Evolutionary conservation across 306 rosid species (phyloP), one percentile per base, ranked within the genome.

Genomic region (Acmispon strigosus): DNA sequence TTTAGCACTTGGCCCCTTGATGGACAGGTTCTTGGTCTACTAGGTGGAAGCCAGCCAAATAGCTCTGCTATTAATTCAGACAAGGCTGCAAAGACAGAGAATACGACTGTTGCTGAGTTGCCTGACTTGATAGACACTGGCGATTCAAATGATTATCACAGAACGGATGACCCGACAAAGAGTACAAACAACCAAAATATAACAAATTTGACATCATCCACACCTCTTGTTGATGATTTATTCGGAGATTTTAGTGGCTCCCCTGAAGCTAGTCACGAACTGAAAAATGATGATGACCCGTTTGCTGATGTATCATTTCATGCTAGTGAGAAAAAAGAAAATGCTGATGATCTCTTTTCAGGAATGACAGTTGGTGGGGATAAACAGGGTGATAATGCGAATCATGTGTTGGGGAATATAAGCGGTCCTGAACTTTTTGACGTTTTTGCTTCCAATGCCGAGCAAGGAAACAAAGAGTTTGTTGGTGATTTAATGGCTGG

Each of bases 301-400:
- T 95, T 95, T 44, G 91, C 92, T 11, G 99, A 89, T 86, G 97
- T 95, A n/a, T 85, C 88, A 5, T 95, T 95, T 72, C 97, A 87
- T 69, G 51, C 87, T 53, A 72, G 63, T 44, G 96, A 85, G 48
- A 77, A 74, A 57, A 86, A 74, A 79, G 96, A 81, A 63, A 82
- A 76, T 7, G 75, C 82, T 14, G 88, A 83, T 81, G 97, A 89
- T 81, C 81, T 95, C 41, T 95, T 95, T 74, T 87, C 92, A 69
- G 97, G 97, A 81, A 82, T 87, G 88, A 68, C 79, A n/a, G 49
- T 94, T 72, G 91, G 87, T 53, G 81, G 76, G 59, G 80, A 84
- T 78, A 86, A 82, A 67, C 89, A 58, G 81, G 66, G 67, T 45
- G 71, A 65, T 67, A 75, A 58, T 24, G 84, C 16, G 74, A 73